phyloP scores from a whole-genome alignment of 345 rosid genomes.

The Populus euphratica region DNA sequence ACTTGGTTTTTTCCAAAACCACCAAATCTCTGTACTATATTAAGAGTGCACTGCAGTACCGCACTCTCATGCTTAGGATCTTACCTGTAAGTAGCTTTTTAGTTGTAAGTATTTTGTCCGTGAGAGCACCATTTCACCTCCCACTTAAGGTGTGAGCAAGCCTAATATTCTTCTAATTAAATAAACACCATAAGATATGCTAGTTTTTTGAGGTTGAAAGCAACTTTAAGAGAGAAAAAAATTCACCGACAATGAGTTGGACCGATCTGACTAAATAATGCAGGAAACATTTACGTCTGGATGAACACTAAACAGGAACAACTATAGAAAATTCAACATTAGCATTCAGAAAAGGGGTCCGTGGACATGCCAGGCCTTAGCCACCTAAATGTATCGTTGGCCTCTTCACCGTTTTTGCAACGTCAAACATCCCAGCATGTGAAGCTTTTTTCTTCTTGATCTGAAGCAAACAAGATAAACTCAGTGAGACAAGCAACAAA shows the following conservation, averaged over 20 bases:
- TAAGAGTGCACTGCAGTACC: neutral
- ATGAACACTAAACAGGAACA: neutral
- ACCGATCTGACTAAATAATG: neutral
- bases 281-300: neutral
- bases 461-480: constrained; percentile 32
- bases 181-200: neutral
- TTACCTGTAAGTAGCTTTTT: neutral
- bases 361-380: constrained; percentile 27
- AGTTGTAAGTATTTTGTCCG: neutral
- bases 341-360: neutral
- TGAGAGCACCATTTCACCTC: neutral
- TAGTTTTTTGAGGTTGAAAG: too few species aligned
- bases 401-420: constrained; percentile 72
- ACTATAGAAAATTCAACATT: neutral
- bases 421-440: constrained; percentile 86
- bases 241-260: neutral
- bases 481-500: neutral
- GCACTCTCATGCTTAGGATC: neutral
- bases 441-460: constrained; percentile 74
- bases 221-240: neutral
- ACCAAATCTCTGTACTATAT: neutral
- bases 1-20: neutral
- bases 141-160: neutral
- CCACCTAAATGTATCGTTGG: constrained; percentile 92
- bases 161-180: neutral